Evolutionary conservation across 108 stramenopile species (phyloP), one percentile per base, ranked within the genome.

Genomic region (Craspedostauros australis): DNA sequence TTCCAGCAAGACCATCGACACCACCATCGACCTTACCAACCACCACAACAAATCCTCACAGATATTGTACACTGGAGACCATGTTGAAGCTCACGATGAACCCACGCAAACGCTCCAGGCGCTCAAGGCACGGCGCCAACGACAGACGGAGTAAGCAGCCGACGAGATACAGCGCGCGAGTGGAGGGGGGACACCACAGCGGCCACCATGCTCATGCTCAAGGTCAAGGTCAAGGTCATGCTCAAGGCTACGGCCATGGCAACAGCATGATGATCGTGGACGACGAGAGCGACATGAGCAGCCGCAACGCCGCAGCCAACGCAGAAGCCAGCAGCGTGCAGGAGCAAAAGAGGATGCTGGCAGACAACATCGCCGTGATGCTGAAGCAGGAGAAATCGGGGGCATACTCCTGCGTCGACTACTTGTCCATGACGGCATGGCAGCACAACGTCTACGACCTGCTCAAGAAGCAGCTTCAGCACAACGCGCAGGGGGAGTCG

Each of bases 71-170:
- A n/a, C n/a, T n/a, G n/a, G n/a, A n/a, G n/a, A 73, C 39, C 48
- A 78, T 79, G 68, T 38, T 79, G 36, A 79, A 79, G 39, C 56
- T 79, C 16, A 79, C 70, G 20, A 79, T 79, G 77, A 79, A 64
- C 44, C 72, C 77, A 16, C 39, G 77, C 29, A 69, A 67, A 41
- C 38, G 68, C 34, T 61, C 74, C 9, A 76, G 49, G 49, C 46
- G 64, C 57, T 15, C 31, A 53, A 30, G 22, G 20, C 11, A 21
- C 14, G 39, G 8, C 0, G 25, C 39, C 39, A 39, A 21, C 28
- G 39, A 39, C 39, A 39, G 21, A n/a, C n/a, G n/a, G n/a, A n/a
- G n/a, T n/a, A n/a, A n/a, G n/a, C n/a, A n/a, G n/a, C n/a, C n/a
- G n/a, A n/a, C n/a, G n/a, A n/a, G n/a, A n/a, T n/a, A n/a, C n/a